Evolutionary conservation across 345 rosid species (phyloP), one percentile per base, ranked within the genome.

Genomic region (Murraya paniculata): DNA sequence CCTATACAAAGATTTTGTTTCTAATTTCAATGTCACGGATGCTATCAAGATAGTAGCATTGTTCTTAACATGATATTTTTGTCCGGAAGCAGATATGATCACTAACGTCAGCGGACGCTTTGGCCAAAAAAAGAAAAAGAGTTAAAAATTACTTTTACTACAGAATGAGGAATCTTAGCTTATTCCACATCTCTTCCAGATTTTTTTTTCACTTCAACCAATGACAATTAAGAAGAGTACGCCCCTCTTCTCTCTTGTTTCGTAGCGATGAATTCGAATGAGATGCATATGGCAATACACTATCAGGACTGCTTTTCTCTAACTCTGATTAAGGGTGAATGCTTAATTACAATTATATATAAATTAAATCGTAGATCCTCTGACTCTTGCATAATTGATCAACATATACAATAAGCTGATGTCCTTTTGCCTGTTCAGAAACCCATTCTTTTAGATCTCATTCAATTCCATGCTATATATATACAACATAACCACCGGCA

Each of bases 1-100:
- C 56, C 68, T 39, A 73, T 36, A 36, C 7, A 71, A n/a, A 56
- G 10, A 30, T 56, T 36, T 72, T 35, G 50, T 33, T 56, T 58
- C 24, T 31, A 13, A 36, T 60, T 64, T 27, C 56, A 60, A 73
- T 55, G 25, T 18, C 68, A 39, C 4, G 39, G 77, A 73, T 73
- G 77, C 77, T 38, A 25, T 27, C 68, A 59, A 73, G 77, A 73
- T 60, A 72, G 48, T 39, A 7, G 19, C 36, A 25, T 73, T 25
- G 68, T 60, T 39, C 19, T 38, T 39, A 39, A 39, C 57, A 39
- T 25, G 57, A 4, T 0, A 19, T 60, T 73, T 59, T 59, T 38
- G 68, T 60, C 77, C 36, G 6, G 10, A 25, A 39, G 38, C 13
- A 21, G 56, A 38, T 33, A 39, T 16, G 39, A 57, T 45, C 11